phyloP scores from a whole-genome alignment of 257 asterid species.

The Ehretia macrophylla region DNA sequence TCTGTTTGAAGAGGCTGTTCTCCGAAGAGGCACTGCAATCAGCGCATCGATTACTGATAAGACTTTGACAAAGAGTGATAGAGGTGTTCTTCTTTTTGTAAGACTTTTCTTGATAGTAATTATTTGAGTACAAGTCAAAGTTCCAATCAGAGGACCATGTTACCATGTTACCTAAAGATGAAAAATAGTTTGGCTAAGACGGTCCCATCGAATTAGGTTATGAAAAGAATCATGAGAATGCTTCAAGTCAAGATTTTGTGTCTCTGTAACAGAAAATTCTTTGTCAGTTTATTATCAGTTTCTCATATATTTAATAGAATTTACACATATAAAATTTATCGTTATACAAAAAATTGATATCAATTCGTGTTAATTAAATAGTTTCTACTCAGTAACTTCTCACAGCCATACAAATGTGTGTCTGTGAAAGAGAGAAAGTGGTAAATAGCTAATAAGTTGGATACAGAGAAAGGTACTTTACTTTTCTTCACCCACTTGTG shows the following conservation, averaged over 20 bases:
- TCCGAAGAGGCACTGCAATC: too few species aligned
- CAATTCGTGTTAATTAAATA: too few species aligned
- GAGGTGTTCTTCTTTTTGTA: background rate
- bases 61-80: constrained; percentile 4
- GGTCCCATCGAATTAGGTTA: constrained; percentile 27
- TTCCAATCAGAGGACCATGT: constrained; percentile 37
- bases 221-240: background rate
- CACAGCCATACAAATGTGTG: constrained; percentile 25
- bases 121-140: constrained; percentile 17
- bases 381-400: background rate
- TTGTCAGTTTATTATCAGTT: too few species aligned
- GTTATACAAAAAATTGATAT: too few species aligned
- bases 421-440: background rate
- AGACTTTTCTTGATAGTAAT: constrained; percentile 5
- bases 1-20: too few species aligned
- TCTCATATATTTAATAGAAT: too few species aligned
- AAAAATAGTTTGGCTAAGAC: constrained; percentile 27
- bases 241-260: constrained; percentile 4
- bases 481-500: constrained; percentile 28
- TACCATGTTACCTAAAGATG: constrained; percentile 55
- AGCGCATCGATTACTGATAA: too few species aligned
- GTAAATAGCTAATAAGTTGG: constrained; percentile 19
- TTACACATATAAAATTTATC: too few species aligned
- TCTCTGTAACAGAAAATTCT: too few species aligned
- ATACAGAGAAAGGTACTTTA: constrained; percentile 18